Evolutionary conservation across 345 rosid species (phyloP).

Genomic region (Heritiera fomes): DNA sequence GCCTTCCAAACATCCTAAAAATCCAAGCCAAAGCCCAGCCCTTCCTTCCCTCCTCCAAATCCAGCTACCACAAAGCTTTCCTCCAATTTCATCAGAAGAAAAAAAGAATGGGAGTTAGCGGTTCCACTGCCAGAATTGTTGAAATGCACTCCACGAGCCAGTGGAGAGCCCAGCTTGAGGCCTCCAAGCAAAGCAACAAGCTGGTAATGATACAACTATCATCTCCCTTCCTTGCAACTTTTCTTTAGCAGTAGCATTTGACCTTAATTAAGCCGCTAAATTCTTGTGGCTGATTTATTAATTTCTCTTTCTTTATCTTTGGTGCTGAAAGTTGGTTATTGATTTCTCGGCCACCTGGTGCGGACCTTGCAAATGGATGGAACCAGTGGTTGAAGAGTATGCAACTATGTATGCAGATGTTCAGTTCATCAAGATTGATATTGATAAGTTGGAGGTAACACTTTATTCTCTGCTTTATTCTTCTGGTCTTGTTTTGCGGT

Average conservation of each 20-base stretch:
- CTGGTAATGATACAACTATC: slow-evolving; percentile 42
- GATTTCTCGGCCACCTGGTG: slow-evolving; percentile 85
- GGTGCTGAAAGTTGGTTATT: slow-evolving; percentile 49
- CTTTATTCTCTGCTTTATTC: background rate
- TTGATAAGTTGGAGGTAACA: slow-evolving; percentile 56
- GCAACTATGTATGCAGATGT: slow-evolving; percentile 58
- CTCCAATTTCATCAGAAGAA: background rate
- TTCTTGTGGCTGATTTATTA: background rate
- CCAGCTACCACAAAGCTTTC: background rate
- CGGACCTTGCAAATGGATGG: slow-evolving; percentile 67
- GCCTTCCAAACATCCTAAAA: background rate
- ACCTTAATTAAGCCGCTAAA: background rate
- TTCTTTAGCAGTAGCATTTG: background rate
- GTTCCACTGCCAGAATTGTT: slow-evolving; percentile 30
- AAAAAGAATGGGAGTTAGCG: slow-evolving; percentile 31
- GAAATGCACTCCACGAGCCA: slow-evolving; percentile 54
- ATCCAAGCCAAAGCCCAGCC: background rate
- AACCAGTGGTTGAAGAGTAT: slow-evolving; percentile 49
- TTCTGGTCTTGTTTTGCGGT: background rate
- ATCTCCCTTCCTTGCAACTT: background rate
- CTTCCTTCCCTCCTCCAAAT: background rate
- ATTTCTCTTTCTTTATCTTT: background rate
- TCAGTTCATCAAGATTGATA: slow-evolving; percentile 72
- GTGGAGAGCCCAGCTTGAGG: slow-evolving; percentile 58
- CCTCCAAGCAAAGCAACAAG: slow-evolving; percentile 55